Base-by-base conservation (phyloP, 2,329 filamentous ascomycete genomes). In the Aspergillus eucalypticola region DNA sequence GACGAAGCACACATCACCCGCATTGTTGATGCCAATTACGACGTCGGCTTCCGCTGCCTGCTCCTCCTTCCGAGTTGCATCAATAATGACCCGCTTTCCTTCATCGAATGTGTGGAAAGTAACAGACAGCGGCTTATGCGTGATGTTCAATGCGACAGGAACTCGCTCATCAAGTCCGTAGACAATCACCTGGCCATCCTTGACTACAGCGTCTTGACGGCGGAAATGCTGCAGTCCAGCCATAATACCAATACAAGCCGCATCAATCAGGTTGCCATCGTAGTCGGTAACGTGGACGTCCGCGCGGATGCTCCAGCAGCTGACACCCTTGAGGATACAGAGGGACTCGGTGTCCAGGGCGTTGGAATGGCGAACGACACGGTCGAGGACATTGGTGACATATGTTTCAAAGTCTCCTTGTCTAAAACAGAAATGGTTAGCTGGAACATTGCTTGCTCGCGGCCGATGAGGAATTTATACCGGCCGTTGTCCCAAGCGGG, bases 281-380 rank as follows among this genome's bases (percentile, higher is more conserved):
- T 93, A 91, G 54, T 92, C 89, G 49, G 98, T 84, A 50, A 98
- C 88, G 77, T 99, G 95, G 21, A 98, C 86, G 75, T 98, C 94
- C 19, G 91, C 93, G 60, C 94, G 88, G 64, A 99, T 84, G 62
- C 90, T 90, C 88, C 95, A 99, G 80, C 91, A 95, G 76, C 96
- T 96, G 61, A 90, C 84, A 7, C 91, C 93, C 10, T 95, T 92
- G 27, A 97, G 83, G 21, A 99, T 91, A 76, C 95, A 99, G 48
- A 99, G 84, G 3, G 93, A 96, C 78, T 99, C 95, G 35, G 93
- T 96, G 75, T 98, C 94, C 42, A 99, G 86, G 6, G 95, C 94
- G 67, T 90, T 90, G 1, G 93, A 96, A 61, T 95, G 89, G 44
- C 95, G 92, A 62, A 98, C 87, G 8, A 95, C 94, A 79, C 96